phyloP scores from a whole-genome alignment of 2,329 filamentous ascomycete genomes.

The Exutisphaerella laricina region DNA sequence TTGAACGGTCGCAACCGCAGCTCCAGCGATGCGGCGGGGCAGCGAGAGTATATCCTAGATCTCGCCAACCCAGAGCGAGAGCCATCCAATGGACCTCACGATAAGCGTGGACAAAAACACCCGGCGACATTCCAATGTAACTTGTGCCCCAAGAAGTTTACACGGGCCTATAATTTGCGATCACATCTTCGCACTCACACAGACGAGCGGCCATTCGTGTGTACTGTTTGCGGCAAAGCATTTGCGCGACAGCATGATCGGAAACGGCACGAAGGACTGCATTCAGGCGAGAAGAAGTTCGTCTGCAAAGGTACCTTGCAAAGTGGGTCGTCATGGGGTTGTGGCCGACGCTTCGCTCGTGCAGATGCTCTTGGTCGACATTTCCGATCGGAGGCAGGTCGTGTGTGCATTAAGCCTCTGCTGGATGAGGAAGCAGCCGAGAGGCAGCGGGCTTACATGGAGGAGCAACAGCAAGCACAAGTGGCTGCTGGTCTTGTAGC shows the following conservation, averaged over 20 bases:
- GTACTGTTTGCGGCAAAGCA: constrained; percentile 92
- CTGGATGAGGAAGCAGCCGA: constrained; percentile 89
- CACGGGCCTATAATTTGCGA: constrained; percentile 89
- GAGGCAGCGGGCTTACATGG: constrained; percentile 67
- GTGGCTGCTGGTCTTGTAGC: constrained; percentile 35
- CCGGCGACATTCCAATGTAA: constrained; percentile 94
- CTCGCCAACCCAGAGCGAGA: constrained; percentile 84
- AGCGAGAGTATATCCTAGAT: constrained; percentile 76
- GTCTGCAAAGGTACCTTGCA: constrained; percentile 91
- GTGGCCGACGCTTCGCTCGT: constrained; percentile 84
- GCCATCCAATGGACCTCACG: constrained; percentile 53
- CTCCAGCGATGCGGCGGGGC: constrained; percentile 49
- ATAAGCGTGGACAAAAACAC: constrained; percentile 91
- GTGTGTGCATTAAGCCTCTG: constrained; percentile 95
- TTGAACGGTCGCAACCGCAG: constrained; percentile 43
- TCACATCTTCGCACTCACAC: constrained; percentile 95
- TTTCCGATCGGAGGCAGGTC: constrained; percentile 90
- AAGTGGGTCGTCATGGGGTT: constrained; percentile 80
- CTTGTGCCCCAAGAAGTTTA: constrained; percentile 92
- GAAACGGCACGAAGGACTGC: constrained; percentile 92
- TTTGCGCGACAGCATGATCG: constrained; percentile 97
- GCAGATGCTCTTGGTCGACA: constrained; percentile 80
- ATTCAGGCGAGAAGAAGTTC: constrained; percentile 98
- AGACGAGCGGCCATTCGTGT: constrained; percentile 94
- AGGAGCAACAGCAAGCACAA: constrained; percentile 51